Evolutionary conservation across 768 basidiomycete genomes (phyloP).

Genomic region (Auriculariales sp.): DNA sequence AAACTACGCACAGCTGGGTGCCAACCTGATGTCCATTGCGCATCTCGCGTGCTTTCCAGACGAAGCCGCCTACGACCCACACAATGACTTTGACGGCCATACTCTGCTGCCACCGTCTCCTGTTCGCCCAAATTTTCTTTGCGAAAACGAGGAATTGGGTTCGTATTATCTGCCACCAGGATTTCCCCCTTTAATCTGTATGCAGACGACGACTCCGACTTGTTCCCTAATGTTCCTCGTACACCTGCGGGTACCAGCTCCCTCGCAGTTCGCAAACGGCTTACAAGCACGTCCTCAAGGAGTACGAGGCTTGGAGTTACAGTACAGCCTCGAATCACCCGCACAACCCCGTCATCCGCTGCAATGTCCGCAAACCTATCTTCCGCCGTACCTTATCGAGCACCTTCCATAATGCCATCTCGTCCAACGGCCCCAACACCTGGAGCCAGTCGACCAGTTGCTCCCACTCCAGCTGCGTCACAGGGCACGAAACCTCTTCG

Average conservation of each 20-base stretch:
- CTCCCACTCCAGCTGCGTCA: background rate
- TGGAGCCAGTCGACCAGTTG: background rate
- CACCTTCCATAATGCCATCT: background rate
- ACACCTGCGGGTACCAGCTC: no score
- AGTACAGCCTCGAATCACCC: no score
- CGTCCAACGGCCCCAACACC: background rate
- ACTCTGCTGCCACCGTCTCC: background rate
- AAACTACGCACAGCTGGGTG: slow-evolving; percentile 29
- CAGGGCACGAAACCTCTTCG: no score
- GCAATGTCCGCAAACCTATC: no score
- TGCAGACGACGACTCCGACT: background rate
- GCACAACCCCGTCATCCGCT: no score
- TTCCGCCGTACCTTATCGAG: background rate
- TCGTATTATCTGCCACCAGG: background rate
- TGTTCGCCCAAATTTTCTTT: background rate
- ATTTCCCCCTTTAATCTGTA: background rate
- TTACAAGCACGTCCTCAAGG: no score
- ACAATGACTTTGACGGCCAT: background rate
- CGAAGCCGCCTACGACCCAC: background rate
- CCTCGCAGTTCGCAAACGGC: no score
- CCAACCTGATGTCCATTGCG: slow-evolving; percentile 20
- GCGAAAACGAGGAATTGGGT: background rate
- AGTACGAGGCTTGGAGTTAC: no score
- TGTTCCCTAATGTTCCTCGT: background rate
- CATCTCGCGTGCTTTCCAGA: slow-evolving; percentile 8